A percentile compares a stretch with the other conserved stretches of the same genome.
phyloP scores from a whole-genome alignment of 2,329 filamentous ascomycete genomes.

The Xylariaceae sp. region DNA sequence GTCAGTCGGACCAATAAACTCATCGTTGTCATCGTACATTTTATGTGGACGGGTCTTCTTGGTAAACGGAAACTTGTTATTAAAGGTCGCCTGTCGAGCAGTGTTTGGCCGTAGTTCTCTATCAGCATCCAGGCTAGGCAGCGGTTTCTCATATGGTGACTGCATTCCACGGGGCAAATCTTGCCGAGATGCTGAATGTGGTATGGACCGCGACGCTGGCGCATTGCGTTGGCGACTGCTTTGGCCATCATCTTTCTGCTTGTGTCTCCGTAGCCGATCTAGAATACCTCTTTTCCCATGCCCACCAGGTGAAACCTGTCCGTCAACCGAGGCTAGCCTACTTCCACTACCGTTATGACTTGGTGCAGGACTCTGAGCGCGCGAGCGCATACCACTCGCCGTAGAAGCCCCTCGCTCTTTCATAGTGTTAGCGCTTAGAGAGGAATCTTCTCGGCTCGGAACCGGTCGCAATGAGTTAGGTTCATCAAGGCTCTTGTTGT shows the following conservation, averaged over 20 bases:
- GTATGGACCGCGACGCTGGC: conserved; percentile 60
- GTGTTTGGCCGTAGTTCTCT: conserved; percentile 34
- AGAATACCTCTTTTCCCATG: conserved; percentile 59
- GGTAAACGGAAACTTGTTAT: conserved; percentile 67
- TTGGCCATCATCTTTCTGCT: conserved; percentile 60
- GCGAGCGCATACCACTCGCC: conserved; percentile 52
- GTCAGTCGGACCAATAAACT: conserved; percentile 65
- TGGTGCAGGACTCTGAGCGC: conserved; percentile 82
- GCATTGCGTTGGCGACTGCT: conserved; percentile 53
- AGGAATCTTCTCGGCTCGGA: conserved; percentile 76
- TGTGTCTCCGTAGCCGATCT: conserved; percentile 57
- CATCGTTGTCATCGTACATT: conserved; percentile 59
- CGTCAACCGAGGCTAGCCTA: conserved; percentile 56
- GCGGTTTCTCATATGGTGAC: conserved; percentile 46
- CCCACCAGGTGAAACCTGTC: conserved; percentile 64
- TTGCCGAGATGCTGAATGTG: conserved; percentile 54
- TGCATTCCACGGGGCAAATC: conserved; percentile 51
- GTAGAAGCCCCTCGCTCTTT: conserved; percentile 60
- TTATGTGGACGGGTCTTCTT: conserved; percentile 59
- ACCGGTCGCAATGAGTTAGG: conserved; percentile 71
- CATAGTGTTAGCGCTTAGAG: conserved; percentile 52
- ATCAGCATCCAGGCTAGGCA: conserved; percentile 37
- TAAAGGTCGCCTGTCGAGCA: conserved; percentile 59
- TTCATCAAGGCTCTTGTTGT: conserved; percentile 74
- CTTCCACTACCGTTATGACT: conserved; percentile 70